Evolutionary conservation across 129 eudicot species (phyloP).

Genomic region (Ambrosia artemisiifolia): DNA sequence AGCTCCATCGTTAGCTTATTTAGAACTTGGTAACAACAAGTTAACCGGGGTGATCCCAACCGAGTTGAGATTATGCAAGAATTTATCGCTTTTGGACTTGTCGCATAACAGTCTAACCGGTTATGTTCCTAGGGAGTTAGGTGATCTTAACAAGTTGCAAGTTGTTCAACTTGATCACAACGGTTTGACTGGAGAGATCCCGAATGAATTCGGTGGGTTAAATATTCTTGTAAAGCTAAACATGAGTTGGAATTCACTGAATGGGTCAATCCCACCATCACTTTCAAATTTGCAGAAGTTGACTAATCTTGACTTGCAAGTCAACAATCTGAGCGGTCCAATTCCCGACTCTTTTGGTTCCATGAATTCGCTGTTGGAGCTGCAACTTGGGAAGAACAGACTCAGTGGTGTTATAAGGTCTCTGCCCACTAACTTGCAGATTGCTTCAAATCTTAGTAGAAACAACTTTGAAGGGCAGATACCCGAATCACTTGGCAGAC

Average conservation of each 20-base stretch:
- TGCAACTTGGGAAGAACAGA: constrained; percentile 69
- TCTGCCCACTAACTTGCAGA: constrained; percentile 54
- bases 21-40: constrained; percentile 54
- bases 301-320: constrained; percentile 47
- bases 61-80: constrained; percentile 43
- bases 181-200: constrained; percentile 54
- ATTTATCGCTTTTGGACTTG: constrained; percentile 58
- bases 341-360: constrained; percentile 46
- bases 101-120: constrained; percentile 51
- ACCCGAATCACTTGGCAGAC: constrained; percentile 35
- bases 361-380: constrained; percentile 53
- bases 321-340: constrained; percentile 51
- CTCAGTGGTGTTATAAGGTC: constrained; percentile 47
- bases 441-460: constrained; percentile 66
- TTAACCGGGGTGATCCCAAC: constrained; percentile 56
- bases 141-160: constrained; percentile 46
- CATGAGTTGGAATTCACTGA: constrained; percentile 57
- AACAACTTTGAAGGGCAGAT: constrained; percentile 57
- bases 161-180: constrained; percentile 66
- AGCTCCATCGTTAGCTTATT: constrained; percentile 41
- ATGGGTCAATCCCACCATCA: constrained; percentile 60
- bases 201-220: constrained; percentile 39
- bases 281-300: constrained; percentile 48
- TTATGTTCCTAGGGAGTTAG: constrained; percentile 44
- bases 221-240: constrained; percentile 43